phyloP scores from a whole-genome alignment of 441 rosid species.

The Aleurites moluccanus region DNA sequence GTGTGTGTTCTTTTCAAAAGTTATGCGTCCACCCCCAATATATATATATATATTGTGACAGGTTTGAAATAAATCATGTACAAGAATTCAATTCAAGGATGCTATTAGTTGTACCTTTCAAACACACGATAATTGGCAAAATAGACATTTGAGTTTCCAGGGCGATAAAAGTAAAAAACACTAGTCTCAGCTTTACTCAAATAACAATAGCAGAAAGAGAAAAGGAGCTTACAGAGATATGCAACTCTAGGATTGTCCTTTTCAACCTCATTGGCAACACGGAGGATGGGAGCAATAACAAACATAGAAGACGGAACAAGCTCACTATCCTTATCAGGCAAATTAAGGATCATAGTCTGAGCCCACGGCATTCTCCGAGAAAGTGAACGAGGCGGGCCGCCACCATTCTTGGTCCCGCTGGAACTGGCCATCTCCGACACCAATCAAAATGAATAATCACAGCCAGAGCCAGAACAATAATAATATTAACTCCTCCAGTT shows the following conservation, averaged over 20 bases:
- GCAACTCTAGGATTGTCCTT: slow-evolving; percentile 73
- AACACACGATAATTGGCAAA: no score
- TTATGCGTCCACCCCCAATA: no score
- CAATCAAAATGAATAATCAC: neutral
- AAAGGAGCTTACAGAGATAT: slow-evolving; percentile 62
- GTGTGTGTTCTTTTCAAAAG: no score
- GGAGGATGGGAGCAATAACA: slow-evolving; percentile 65
- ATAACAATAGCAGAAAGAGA: neutral
- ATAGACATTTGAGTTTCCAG: no score
- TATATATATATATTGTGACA: no score
- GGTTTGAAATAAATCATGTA: no score
- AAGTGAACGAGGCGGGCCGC: slow-evolving; percentile 35
- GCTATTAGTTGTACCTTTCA: no score
- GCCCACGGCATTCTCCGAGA: slow-evolving; percentile 54
- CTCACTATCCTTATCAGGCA: slow-evolving; percentile 71
- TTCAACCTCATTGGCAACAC: slow-evolving; percentile 88
- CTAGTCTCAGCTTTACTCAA: no score
- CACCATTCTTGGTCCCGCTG: slow-evolving; percentile 59
- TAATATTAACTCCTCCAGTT: neutral
- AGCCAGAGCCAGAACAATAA: neutral
- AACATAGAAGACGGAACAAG: slow-evolving; percentile 87
- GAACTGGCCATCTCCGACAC: slow-evolving; percentile 60
- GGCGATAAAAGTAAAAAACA: no score
- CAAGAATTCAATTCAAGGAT: no score
- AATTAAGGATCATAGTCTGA: slow-evolving; percentile 51